Base-by-base conservation (phyloP, 192 early-diverging fungal genomes). In the Podila minutissima region DNA sequence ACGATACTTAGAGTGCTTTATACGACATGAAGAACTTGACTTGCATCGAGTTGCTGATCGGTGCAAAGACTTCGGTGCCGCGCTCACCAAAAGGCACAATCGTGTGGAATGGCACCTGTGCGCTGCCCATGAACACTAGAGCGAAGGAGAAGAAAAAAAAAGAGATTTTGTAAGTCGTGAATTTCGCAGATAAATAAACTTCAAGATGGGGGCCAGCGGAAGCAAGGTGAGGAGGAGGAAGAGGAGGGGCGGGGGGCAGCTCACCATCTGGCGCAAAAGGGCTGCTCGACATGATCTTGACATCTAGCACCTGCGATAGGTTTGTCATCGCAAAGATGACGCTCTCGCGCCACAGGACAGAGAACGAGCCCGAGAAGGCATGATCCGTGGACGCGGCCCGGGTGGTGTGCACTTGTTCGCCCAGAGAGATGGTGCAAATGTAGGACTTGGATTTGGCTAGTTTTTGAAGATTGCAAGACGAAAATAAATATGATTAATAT, bases 1-100 rank as follows among this genome's bases (percentile, higher is more conserved):
- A 7, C 3, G 35, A 10, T 41, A 3, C 3, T 41, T 71, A 78
- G 6, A 78, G 65, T 2, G 69, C 65, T 28, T 64, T 78, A 59
- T 78, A 78, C 24, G 69, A 78, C 75, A 78, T 78, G 59, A 57
- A 67, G 13, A 78, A 63, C 38, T 72, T 78, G 64, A 78, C 60
- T 20, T 78, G 64, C 20, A 64, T 63, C 5, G 33, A 64, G 3
- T 66, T 67, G 24, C 31, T 55, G 24, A 78, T 12, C 1, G 51
- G 5, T 0, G 49, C 17, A 4, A 71, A 24, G 28, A 78, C 75
- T 22, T 78, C 75, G 15, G 69, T 67, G 19, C 75, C 75, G 9
- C 75, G 55, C 35, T 78, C 75, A 15, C 75, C 75, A 35, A 48
- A 78, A 15, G 69, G 75, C 8, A 78, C 31, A 17, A 72, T 64